Percentiles rank a stretch among this genome's conserved stretches.
These are phyloP conservation scores for Eimeria zaria DNA, from an alignment of 169 alveolate species.

Conservation along the genomic window DNA sequence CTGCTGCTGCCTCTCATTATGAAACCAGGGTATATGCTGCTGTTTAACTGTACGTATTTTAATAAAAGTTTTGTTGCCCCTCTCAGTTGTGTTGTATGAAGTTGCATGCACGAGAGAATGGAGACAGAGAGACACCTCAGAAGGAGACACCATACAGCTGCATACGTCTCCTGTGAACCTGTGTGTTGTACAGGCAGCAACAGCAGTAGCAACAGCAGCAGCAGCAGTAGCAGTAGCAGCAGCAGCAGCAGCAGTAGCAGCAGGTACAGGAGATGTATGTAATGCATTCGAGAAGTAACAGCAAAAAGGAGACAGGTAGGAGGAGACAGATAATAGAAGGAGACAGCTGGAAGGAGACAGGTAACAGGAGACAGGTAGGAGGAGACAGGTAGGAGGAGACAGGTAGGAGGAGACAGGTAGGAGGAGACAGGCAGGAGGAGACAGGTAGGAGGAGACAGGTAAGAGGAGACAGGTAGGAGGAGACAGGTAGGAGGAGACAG, in stretches of 20 bases:
- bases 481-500: too few relatives aligned
- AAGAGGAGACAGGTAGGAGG: too few relatives aligned
- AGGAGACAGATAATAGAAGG: too few relatives aligned
- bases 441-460: slow-evolving; percentile 2
- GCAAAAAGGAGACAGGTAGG: too few relatives aligned
- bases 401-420: background rate
- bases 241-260: background rate
- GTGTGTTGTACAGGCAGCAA: background rate
- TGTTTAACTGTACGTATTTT: background rate
- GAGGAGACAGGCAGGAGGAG: background rate
- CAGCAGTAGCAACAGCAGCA: slow-evolving; percentile 6
- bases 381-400: background rate
- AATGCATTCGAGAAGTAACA: too few relatives aligned
- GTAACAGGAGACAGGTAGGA: background rate
- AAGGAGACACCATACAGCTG: background rate
- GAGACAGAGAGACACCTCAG: background rate
- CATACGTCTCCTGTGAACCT: background rate
- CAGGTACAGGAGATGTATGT: too few relatives aligned
- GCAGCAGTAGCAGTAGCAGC: background rate
- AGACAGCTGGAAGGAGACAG: too few relatives aligned
- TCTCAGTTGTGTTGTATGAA: background rate
- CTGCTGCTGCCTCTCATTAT: too few relatives aligned
- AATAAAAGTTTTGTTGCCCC: slow-evolving; percentile 18
- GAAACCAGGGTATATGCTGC: slow-evolving; percentile 44
- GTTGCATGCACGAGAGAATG: background rate